Conservation (phyloP, 179 eudicot genomes). For the Gypsophila paniculata region DNA sequence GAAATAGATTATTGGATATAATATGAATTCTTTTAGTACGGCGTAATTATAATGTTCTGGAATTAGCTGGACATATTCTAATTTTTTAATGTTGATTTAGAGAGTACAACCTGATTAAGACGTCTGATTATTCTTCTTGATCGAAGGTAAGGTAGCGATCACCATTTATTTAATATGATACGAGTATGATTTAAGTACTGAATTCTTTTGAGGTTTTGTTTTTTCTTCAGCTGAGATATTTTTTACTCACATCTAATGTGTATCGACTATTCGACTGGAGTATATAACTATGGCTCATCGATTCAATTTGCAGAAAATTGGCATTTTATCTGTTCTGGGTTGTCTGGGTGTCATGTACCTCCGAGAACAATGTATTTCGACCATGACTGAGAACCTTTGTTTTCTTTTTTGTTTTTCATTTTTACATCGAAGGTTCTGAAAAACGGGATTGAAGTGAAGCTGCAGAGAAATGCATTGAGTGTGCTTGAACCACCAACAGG, state of each 20-base stretch:
- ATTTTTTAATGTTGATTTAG: not conserved
- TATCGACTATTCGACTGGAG: not conserved
- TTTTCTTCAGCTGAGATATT: not conserved
- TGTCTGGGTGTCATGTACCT: too few species aligned
- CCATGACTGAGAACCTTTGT: not conserved
- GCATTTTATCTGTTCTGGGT: too few species aligned
- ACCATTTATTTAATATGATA: not conserved
- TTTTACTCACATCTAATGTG: not conserved
- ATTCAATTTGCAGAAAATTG: too few species aligned
- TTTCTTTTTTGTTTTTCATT: not conserved
- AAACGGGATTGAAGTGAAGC: slow-evolving; percentile 91
- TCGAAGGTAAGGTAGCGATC: not conserved
- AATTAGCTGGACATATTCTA: slow-evolving; percentile 13
- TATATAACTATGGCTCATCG: not conserved
- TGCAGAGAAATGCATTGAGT: slow-evolving; percentile 88
- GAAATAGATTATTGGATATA: not conserved
- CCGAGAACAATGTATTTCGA: too few species aligned
- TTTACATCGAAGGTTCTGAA: slow-evolving; percentile 59
- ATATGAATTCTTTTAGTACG: slow-evolving; percentile 16
- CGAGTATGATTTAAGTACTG: slow-evolving; percentile 11
- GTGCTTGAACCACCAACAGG: slow-evolving; percentile 92
- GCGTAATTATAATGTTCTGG: slow-evolving; percentile 12
- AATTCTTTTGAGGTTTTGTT: not conserved
- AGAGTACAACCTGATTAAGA: not conserved
- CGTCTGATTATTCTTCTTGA: not conserved